Percentiles rank a stretch among this genome's conserved stretches.
phyloP scores from a whole-genome alignment of 2,329 filamentous ascomycete species.

The Trichoderma koningii region DNA sequence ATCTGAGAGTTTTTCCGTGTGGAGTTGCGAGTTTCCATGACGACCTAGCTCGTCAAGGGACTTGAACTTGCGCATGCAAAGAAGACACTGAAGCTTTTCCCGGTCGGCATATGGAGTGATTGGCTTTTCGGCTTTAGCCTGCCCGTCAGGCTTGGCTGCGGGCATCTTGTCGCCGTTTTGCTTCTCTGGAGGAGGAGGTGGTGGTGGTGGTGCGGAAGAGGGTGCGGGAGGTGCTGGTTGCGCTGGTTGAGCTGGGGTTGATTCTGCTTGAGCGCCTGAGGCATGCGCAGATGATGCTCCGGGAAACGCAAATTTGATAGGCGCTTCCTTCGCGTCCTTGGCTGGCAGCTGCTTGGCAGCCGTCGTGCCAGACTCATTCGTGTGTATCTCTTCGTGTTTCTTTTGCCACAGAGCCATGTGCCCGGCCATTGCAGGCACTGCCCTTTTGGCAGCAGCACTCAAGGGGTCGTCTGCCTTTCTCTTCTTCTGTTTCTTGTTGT shows the following conservation, averaged over 20 bases:
- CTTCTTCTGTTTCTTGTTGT: slow-evolving; percentile 52
- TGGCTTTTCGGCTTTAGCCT: background rate
- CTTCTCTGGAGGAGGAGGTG: slow-evolving; percentile 28
- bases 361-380: slow-evolving; percentile 20
- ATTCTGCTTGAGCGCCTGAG: slow-evolving; percentile 24
- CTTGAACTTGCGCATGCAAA: slow-evolving; percentile 52
- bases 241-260: slow-evolving; percentile 12
- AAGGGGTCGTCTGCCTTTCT: slow-evolving; percentile 51
- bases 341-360: background rate
- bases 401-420: slow-evolving; percentile 51
- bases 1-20: slow-evolving; percentile 45
- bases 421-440: slow-evolving; percentile 44
- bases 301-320: slow-evolving; percentile 41
- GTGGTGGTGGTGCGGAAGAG: slow-evolving; percentile 23
- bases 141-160: slow-evolving; percentile 16
- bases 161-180: slow-evolving; percentile 15
- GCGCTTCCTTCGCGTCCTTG: slow-evolving; percentile 25
- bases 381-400: slow-evolving; percentile 47
- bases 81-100: slow-evolving; percentile 49
- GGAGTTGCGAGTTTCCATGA: slow-evolving; percentile 48
- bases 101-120: slow-evolving; percentile 60
- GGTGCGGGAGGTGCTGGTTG: slow-evolving; percentile 28
- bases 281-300: slow-evolving; percentile 31
- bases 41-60: slow-evolving; percentile 46
- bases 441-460: slow-evolving; percentile 41